A percentile compares a stretch with the other conserved stretches of the same genome.
phyloP scores from a whole-genome alignment of 2,329 filamentous ascomycete genomes.

The Capronia epimyces region DNA sequence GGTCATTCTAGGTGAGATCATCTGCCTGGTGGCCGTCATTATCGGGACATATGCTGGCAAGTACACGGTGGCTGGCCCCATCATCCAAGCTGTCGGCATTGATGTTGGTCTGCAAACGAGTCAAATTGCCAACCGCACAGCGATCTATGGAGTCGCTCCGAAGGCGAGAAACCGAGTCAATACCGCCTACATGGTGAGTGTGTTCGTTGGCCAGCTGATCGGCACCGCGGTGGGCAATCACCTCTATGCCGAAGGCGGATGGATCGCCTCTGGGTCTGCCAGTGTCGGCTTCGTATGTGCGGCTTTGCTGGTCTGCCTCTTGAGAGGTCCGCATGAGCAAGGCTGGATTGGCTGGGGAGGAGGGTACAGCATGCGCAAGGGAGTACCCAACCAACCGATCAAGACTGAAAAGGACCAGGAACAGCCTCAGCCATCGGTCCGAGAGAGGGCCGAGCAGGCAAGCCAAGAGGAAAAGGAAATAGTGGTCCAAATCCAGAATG shows the following conservation, averaged over 20 bases:
- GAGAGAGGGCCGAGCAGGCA: background rate
- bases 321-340: slow-evolving; percentile 52
- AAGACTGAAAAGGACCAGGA: slow-evolving; percentile 1
- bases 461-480: slow-evolving; percentile 7
- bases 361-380: slow-evolving; percentile 46
- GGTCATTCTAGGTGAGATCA: slow-evolving; percentile 57
- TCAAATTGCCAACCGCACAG: slow-evolving; percentile 66
- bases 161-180: slow-evolving; percentile 70
- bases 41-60: slow-evolving; percentile 30
- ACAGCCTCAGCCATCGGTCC: slow-evolving; percentile 1
- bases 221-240: slow-evolving; percentile 58
- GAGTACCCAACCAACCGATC: slow-evolving; percentile 3
- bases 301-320: slow-evolving; percentile 45
- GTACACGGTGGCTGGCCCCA: slow-evolving; percentile 62
- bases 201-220: slow-evolving; percentile 69
- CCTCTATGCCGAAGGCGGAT: slow-evolving; percentile 53
- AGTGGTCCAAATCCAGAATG: background rate
- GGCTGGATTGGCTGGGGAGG: slow-evolving; percentile 58
- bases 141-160: slow-evolving; percentile 68
- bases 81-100: slow-evolving; percentile 65
- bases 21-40: slow-evolving; percentile 49
- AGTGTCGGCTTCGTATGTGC: slow-evolving; percentile 51
- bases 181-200: slow-evolving; percentile 73
- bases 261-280: slow-evolving; percentile 52
- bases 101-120: slow-evolving; percentile 69